These are phyloP conservation scores for Tinospora cordifolia DNA, from an alignment of 164 flowering plant genomes.

Conservation along the genomic window DNA sequence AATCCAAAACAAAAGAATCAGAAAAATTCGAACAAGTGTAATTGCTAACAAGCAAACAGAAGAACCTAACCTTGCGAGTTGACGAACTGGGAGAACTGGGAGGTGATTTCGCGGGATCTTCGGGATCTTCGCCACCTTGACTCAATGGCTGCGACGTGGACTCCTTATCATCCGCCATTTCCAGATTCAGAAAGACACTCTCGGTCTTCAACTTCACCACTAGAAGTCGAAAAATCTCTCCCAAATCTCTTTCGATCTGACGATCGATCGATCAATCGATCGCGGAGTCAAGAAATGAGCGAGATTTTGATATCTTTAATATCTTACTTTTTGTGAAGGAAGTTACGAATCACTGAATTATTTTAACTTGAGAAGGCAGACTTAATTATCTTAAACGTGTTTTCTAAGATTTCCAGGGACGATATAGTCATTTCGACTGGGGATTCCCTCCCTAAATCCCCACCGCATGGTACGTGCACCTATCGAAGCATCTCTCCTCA, in stretches of 20 bases:
- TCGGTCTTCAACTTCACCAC: neutral
- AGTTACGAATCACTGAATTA: too few relatives aligned
- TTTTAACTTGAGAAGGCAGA: too few relatives aligned
- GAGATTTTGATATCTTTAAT: too few relatives aligned
- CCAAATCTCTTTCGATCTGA: neutral
- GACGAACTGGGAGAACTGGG: slow-evolving; percentile 55
- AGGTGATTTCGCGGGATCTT: slow-evolving; percentile 64
- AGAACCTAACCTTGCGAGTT: slow-evolving; percentile 54
- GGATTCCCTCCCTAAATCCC: too few relatives aligned
- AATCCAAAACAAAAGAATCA: neutral
- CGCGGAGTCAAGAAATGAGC: neutral
- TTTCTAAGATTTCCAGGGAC: too few relatives aligned
- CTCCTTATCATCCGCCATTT: slow-evolving; percentile 75
- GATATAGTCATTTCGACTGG: too few relatives aligned
- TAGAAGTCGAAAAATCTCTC: neutral
- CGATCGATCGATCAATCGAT: neutral
- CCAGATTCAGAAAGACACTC: slow-evolving; percentile 5
- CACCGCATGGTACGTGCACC: too few relatives aligned
- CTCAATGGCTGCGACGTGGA: slow-evolving; percentile 54
- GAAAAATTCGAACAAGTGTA: neutral
- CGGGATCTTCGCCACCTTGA: slow-evolving; percentile 49
- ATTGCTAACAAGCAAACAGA: neutral
- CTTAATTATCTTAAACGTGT: too few relatives aligned
- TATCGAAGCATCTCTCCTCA: too few relatives aligned
- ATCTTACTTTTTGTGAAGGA: too few relatives aligned